Percentiles rank a stretch among this genome's conserved stretches.
phyloP scores from a whole-genome alignment of 2,329 filamentous ascomycete species.

The Ustilaginoidea virens region DNA sequence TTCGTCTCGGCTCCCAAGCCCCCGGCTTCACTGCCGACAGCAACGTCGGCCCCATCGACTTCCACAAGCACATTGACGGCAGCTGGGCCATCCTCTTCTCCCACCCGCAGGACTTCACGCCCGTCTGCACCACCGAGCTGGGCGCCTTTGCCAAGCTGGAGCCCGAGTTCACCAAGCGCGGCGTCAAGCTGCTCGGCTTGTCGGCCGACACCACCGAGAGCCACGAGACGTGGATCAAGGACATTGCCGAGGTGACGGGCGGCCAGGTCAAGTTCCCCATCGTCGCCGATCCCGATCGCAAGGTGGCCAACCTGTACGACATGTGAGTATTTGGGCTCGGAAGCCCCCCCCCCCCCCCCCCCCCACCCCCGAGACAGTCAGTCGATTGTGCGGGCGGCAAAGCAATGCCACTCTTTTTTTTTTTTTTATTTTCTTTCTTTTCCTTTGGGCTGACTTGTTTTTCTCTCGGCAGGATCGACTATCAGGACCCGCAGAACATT shows the following conservation, averaged over 20 bases:
- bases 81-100: conserved; percentile 75
- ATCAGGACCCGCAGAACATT: conserved; percentile 69
- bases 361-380: too few species aligned
- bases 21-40: conserved; percentile 78
- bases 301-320: conserved; percentile 63
- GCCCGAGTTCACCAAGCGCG: conserved; percentile 73
- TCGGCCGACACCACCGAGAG: conserved; percentile 73
- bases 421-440: too few species aligned
- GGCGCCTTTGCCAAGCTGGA: conserved; percentile 83
- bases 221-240: conserved; percentile 81
- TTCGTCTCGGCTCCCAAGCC: conserved; percentile 51
- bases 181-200: conserved; percentile 83
- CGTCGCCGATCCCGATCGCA: conserved; percentile 64
- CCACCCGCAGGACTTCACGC: conserved; percentile 82
- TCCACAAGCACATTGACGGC: conserved; percentile 67
- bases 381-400: too few species aligned
- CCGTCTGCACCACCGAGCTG: conserved; percentile 90
- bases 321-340: conserved; percentile 36
- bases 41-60: conserved; percentile 62
- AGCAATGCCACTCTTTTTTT: too few species aligned
- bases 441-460: neutral
- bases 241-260: conserved; percentile 67
- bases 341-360: too few species aligned
- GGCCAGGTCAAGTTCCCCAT: conserved; percentile 61
- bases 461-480: conserved; percentile 45